These are phyloP conservation scores for Stentor roeselii DNA, from an alignment of 73 alveolate species.

Conservation along the genomic window DNA sequence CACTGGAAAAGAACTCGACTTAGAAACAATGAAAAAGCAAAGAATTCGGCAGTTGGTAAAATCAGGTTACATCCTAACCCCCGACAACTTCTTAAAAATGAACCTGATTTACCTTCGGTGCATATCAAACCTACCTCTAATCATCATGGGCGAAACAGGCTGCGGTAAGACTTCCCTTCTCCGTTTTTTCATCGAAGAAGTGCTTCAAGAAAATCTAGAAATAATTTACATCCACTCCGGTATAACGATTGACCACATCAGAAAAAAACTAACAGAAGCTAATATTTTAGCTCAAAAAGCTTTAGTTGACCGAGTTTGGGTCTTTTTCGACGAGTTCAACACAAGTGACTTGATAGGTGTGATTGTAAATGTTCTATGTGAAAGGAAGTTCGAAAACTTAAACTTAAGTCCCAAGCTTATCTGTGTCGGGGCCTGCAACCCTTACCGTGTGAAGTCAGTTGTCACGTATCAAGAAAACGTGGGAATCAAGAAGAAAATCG, in stretches of 20 bases:
- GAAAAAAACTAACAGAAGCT: constrained; percentile 41
- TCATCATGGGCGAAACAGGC: constrained; percentile 84
- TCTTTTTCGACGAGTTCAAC: constrained; percentile 71
- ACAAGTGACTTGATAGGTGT: constrained; percentile 56
- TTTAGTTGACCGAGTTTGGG: constrained; percentile 44
- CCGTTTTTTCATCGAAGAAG: constrained; percentile 48
- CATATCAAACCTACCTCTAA: constrained; percentile 58
- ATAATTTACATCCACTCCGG: constrained; percentile 72
- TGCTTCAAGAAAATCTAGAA: constrained; percentile 55
- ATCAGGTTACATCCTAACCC: constrained; percentile 52
- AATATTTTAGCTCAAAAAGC: constrained; percentile 22
- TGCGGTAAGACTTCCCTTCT: constrained; percentile 73
- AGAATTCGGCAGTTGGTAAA: background rate
- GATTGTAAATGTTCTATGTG: constrained; percentile 58
- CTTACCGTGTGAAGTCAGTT: constrained; percentile 41
- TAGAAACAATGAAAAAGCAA: too few relatives aligned
- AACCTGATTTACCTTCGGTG: constrained; percentile 56
- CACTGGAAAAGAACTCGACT: too few relatives aligned
- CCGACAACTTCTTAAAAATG: constrained; percentile 76
- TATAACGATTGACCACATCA: constrained; percentile 52
- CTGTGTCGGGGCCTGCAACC: constrained; percentile 66
- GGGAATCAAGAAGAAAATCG: constrained; percentile 47
- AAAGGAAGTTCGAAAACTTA: constrained; percentile 46
- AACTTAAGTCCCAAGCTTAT: constrained; percentile 42
- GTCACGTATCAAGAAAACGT: constrained; percentile 31